Conservation (phyloP, 257 asterid genomes). For the Jasminum sambac region DNA sequence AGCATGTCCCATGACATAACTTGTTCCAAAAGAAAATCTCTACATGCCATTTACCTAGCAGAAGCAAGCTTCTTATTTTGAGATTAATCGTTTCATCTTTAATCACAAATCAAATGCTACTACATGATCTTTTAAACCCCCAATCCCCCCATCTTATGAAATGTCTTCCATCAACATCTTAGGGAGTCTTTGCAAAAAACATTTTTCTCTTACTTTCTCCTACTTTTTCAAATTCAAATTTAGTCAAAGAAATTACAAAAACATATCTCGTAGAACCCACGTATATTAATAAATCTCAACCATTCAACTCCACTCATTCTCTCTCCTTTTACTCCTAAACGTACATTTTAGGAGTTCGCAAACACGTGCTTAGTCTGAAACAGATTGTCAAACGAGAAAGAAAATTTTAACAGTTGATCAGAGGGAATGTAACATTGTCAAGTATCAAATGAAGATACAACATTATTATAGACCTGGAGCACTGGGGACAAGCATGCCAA, state of each 20-base stretch:
- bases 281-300: no score
- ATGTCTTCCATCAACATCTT: background rate
- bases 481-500: slow-evolving; percentile 61
- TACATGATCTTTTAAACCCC: background rate
- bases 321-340: no score
- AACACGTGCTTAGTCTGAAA: no score
- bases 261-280: no score
- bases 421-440: slow-evolving; percentile 14
- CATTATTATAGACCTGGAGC: slow-evolving; percentile 59
- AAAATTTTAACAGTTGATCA: slow-evolving; percentile 5
- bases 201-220: no score
- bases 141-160: background rate
- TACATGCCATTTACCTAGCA: background rate
- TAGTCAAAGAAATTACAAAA: no score
- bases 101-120: background rate
- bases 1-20: background rate
- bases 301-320: no score
- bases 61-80: background rate
- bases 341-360: no score
- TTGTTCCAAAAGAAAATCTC: background rate
- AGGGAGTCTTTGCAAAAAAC: no score
- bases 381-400: slow-evolving; percentile 16
- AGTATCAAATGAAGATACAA: slow-evolving; percentile 11
- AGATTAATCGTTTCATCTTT: background rate
- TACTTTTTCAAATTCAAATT: no score